phyloP scores from a whole-genome alignment of 2,329 filamentous ascomycete genomes.

The Ceratocystis colombiana region DNA sequence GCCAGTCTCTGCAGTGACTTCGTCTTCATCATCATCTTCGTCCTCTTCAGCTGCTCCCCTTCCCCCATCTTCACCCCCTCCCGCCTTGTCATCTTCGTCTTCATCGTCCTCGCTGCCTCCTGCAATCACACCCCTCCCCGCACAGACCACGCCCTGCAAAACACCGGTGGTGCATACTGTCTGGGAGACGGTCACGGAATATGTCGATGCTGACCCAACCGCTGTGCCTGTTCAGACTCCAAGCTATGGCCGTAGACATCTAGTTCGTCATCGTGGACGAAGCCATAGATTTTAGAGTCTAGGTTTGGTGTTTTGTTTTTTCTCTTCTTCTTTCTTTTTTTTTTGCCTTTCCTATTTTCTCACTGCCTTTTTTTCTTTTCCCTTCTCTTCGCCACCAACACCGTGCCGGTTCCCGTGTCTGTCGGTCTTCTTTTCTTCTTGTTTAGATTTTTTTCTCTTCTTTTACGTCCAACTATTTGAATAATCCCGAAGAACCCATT shows the following conservation, averaged over 20 bases:
- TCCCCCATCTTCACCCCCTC: not conserved
- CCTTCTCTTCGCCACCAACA: not conserved
- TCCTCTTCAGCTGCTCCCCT: not conserved
- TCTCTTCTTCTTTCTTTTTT: not conserved
- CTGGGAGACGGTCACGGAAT: constrained; percentile 41
- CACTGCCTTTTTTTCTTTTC: not conserved
- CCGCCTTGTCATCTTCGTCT: not conserved
- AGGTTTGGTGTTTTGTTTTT: not conserved
- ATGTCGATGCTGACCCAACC: constrained; percentile 28
- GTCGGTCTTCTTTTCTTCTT: not conserved
- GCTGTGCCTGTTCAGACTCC: constrained; percentile 1
- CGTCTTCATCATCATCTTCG: not conserved
- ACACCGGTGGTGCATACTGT: constrained; percentile 34
- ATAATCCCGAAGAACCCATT: not conserved
- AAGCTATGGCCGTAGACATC: constrained; percentile 2
- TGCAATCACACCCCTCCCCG: not conserved
- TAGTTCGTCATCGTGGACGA: not conserved
- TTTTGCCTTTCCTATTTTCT: not conserved
- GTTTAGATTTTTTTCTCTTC: not conserved
- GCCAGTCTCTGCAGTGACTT: no score
- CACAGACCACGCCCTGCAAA: constrained; percentile 27
- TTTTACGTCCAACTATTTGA: not conserved
- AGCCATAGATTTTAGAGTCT: not conserved
- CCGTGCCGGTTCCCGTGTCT: not conserved
- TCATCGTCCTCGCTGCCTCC: not conserved